Evolutionary conservation across 129 eudicot species (phyloP).

Genomic region (Artemisia argyi): DNA sequence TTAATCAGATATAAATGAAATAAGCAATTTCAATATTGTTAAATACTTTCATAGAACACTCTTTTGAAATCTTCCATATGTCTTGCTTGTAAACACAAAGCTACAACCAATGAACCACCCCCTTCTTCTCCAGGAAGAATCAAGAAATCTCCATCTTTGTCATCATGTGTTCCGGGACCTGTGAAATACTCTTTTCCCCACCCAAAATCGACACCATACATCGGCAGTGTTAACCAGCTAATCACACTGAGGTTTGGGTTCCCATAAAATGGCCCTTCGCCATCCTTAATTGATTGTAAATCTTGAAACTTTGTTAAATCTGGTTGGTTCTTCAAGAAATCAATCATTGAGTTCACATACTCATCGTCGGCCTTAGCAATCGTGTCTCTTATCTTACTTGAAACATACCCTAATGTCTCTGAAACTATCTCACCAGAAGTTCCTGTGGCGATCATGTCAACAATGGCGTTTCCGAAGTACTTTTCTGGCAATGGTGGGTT

Average conservation of each 20-base stretch:
- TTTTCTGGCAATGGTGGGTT: constrained; percentile 53
- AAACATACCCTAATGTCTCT: constrained; percentile 44
- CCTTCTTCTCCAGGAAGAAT: constrained; percentile 34
- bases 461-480: constrained; percentile 67
- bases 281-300: constrained; percentile 26
- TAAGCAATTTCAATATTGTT: constrained; percentile 24
- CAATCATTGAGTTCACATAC: constrained; percentile 43
- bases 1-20: constrained; percentile 23
- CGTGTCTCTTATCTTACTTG: constrained; percentile 39
- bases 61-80: constrained; percentile 39
- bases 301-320: constrained; percentile 48
- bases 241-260: constrained; percentile 50
- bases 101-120: constrained; percentile 36
- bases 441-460: constrained; percentile 45
- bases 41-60: constrained; percentile 38
- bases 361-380: constrained; percentile 41
- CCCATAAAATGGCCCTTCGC: constrained; percentile 38
- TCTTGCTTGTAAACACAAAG: constrained; percentile 32
- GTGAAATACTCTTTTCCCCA: constrained; percentile 48
- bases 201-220: constrained; percentile 57
- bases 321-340: constrained; percentile 46
- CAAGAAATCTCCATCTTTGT: constrained; percentile 41
- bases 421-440: constrained; percentile 41
- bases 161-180: constrained; percentile 38
- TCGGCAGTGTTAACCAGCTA: constrained; percentile 53